Conservation (phyloP, 495 filamentous ascomycete genomes). For the Aspergillus diversus region DNA sequence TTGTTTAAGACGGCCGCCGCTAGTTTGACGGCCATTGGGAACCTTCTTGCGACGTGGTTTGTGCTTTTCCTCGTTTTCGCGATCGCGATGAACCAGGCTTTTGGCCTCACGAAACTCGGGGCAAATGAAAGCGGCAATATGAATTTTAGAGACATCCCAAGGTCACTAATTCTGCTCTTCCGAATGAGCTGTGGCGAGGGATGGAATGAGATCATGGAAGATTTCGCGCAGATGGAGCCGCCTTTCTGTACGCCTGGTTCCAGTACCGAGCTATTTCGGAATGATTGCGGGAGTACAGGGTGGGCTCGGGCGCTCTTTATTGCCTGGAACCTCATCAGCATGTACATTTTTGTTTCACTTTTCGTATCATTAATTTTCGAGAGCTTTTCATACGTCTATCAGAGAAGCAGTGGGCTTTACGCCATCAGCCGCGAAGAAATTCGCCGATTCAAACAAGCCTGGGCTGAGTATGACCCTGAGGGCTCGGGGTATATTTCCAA, state of each 20-base stretch:
- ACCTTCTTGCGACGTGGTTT: conserved; percentile 94
- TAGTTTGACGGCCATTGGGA: conserved; percentile 85
- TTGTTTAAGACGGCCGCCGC: conserved; percentile 99
- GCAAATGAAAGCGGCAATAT: conserved; percentile 73
- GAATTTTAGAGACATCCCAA: conserved; percentile 92
- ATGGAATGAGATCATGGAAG: conserved; percentile 97
- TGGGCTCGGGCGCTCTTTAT: conserved; percentile 92
- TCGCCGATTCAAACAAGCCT: conserved; percentile 96
- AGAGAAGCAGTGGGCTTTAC: conserved; percentile 79
- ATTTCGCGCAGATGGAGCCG: conserved; percentile 76
- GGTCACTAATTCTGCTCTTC: conserved; percentile 92
- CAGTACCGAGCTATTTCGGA: conserved; percentile 68
- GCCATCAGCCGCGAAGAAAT: conserved; percentile 89
- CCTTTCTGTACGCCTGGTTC: conserved; percentile 71
- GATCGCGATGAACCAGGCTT: conserved; percentile 94
- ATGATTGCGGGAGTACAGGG: conserved; percentile 86
- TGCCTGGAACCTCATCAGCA: conserved; percentile 98
- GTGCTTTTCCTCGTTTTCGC: conserved; percentile 95
- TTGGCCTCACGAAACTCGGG: conserved; percentile 91
- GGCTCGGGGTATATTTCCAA: conserved; percentile 92
- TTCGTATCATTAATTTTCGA: conserved; percentile 99
- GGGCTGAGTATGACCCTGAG: conserved; percentile 90
- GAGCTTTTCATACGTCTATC: conserved; percentile 99
- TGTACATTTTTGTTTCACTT: conserved; percentile 99
- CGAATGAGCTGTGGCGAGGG: conserved; percentile 90